phyloP scores from a whole-genome alignment of 257 asterid species.

The Echites panduratus region DNA sequence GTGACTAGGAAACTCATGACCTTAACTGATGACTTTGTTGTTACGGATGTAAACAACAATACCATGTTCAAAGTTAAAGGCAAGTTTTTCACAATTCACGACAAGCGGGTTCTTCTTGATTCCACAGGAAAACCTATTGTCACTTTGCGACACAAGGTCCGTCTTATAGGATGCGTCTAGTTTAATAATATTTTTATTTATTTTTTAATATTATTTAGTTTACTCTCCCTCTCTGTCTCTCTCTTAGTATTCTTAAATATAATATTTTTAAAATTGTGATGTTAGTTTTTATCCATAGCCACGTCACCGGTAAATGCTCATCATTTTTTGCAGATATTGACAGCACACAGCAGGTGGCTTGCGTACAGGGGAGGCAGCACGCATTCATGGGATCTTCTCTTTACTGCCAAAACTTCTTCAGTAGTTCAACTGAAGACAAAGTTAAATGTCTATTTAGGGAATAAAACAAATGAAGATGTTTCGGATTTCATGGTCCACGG shows the following conservation, averaged over 20 bases:
- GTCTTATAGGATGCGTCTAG: too few species aligned
- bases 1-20: constrained; percentile 18
- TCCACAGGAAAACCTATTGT: constrained; percentile 14
- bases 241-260: too few species aligned
- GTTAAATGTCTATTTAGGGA: constrained; percentile 11
- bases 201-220: too few species aligned
- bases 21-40: constrained; percentile 14
- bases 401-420: constrained; percentile 17
- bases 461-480: constrained; percentile 23
- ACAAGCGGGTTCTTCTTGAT: constrained; percentile 16
- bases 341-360: constrained; percentile 17
- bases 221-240: too few species aligned
- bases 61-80: constrained; percentile 18
- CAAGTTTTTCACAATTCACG: constrained; percentile 16
- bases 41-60: constrained; percentile 15
- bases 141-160: constrained; percentile 19
- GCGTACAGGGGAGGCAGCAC: constrained; percentile 20
- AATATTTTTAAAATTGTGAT: too few species aligned
- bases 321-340: constrained; percentile 10
- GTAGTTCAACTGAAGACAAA: constrained; percentile 10
- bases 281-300: too few species aligned
- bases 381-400: constrained; percentile 9
- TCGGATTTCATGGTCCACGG: constrained; percentile 35
- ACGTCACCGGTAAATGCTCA: too few species aligned
- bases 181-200: too few species aligned